phyloP scores from a whole-genome alignment of 2,329 filamentous ascomycete genomes.

The Didymella lethalis region DNA sequence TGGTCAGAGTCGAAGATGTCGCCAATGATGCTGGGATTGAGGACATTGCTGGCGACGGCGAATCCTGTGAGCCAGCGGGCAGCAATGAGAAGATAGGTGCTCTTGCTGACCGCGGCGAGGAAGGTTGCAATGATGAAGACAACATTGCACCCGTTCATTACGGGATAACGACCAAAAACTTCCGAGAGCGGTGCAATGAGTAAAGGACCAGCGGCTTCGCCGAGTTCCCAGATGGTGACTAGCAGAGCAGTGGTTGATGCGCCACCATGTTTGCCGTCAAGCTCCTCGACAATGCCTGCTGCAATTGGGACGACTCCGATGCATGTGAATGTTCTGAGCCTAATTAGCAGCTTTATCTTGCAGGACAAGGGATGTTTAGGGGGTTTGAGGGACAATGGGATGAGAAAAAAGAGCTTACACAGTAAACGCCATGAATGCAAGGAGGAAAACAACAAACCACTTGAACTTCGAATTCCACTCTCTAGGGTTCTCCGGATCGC shows the following conservation, averaged over 20 bases:
- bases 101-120: conserved; percentile 51
- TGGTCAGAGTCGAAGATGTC: conserved; percentile 68
- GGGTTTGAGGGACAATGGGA: background rate
- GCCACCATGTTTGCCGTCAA: conserved; percentile 35
- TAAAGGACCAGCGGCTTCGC: conserved; percentile 47
- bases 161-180: conserved; percentile 43
- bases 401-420: conserved; percentile 33
- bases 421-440: conserved; percentile 47
- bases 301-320: conserved; percentile 49
- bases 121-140: conserved; percentile 56
- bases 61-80: conserved; percentile 56
- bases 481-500: conserved; percentile 42
- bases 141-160: conserved; percentile 50
- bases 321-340: conserved; percentile 48
- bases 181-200: conserved; percentile 48
- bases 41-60: conserved; percentile 60
- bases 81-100: conserved; percentile 51
- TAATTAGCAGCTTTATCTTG: conserved; percentile 19
- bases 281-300: conserved; percentile 41
- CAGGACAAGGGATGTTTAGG: background rate
- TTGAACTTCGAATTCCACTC: conserved; percentile 45
- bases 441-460: conserved; percentile 44
- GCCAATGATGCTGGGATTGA: conserved; percentile 70
- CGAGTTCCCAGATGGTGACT: conserved; percentile 49
- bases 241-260: conserved; percentile 41